Evolutionary conservation across 768 basidiomycete species (phyloP).

Genomic region (Leccinum sublutescens): DNA sequence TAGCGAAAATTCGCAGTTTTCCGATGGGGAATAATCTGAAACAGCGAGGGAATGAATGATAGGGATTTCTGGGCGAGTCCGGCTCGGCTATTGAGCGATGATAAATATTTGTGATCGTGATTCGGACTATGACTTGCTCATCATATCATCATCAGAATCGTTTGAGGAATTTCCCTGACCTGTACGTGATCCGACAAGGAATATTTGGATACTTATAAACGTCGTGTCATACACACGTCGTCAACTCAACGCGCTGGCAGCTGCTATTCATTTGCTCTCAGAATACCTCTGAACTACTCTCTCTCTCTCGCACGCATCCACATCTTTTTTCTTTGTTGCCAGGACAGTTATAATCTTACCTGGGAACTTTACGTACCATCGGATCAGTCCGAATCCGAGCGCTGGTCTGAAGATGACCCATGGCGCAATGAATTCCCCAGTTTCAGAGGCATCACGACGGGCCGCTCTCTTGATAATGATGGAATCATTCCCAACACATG

Average conservation of each 20-base stretch:
- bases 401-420: neutral
- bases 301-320: too few relatives aligned
- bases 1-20: neutral
- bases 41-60: neutral
- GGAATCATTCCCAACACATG: neutral
- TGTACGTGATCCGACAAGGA: constrained; percentile 5
- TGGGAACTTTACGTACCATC: neutral
- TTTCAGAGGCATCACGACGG: neutral
- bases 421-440: neutral
- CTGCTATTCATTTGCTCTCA: neutral
- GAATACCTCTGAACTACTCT: neutral
- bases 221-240: neutral
- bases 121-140: too few relatives aligned
- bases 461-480: neutral
- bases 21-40: neutral
- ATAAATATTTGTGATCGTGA: neutral
- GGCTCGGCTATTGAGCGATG: neutral
- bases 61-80: neutral
- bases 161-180: neutral
- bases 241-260: neutral
- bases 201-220: neutral
- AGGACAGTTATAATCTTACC: neutral
- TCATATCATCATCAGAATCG: neutral
- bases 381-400: neutral
- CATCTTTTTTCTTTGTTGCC: neutral